Conservation (phyloP, 371 early-diverging fungal genomes). For the Cokeromyces recurvatus region DNA sequence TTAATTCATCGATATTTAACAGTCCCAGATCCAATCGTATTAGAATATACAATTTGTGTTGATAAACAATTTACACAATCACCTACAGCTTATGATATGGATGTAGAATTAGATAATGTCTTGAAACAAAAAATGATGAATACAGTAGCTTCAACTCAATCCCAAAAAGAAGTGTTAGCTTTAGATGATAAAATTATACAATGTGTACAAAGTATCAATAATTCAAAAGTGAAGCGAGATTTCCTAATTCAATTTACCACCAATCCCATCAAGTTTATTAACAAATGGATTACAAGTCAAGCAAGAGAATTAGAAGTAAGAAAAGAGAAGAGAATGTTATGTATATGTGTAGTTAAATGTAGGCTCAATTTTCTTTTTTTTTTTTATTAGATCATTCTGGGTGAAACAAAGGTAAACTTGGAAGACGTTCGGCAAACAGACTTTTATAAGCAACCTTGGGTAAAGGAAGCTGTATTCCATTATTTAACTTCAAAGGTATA, state of each 20-base stretch:
- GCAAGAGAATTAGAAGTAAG: conserved; percentile 86
- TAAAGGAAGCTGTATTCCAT: conserved; percentile 89
- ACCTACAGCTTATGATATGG: conserved; percentile 80
- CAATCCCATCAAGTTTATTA: conserved; percentile 85
- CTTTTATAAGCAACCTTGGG: conserved; percentile 84
- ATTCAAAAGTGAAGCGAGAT: conserved; percentile 85
- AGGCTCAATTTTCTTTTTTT: too few relatives aligned
- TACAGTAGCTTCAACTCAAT: conserved; percentile 29
- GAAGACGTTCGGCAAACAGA: conserved; percentile 80
- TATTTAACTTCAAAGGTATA: conserved; percentile 68
- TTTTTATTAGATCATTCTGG: too few relatives aligned
- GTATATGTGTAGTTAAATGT: neutral
- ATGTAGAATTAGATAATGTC: conserved; percentile 86
- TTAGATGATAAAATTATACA: conserved; percentile 67
- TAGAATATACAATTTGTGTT: conserved; percentile 78
- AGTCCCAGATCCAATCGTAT: conserved; percentile 83
- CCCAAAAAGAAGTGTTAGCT: conserved; percentile 53
- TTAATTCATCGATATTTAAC: conserved; percentile 68
- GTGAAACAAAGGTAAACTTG: conserved; percentile 77
- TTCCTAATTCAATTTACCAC: conserved; percentile 83
- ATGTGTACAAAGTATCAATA: conserved; percentile 76
- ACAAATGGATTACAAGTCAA: conserved; percentile 89
- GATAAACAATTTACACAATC: conserved; percentile 62
- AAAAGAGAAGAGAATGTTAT: conserved; percentile 41
- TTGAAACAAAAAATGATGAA: conserved; percentile 51